Evolutionary conservation across 345 rosid genomes (phyloP), one percentile per base, ranked within the genome.

Genomic region (Hirschfeldia incana): DNA sequence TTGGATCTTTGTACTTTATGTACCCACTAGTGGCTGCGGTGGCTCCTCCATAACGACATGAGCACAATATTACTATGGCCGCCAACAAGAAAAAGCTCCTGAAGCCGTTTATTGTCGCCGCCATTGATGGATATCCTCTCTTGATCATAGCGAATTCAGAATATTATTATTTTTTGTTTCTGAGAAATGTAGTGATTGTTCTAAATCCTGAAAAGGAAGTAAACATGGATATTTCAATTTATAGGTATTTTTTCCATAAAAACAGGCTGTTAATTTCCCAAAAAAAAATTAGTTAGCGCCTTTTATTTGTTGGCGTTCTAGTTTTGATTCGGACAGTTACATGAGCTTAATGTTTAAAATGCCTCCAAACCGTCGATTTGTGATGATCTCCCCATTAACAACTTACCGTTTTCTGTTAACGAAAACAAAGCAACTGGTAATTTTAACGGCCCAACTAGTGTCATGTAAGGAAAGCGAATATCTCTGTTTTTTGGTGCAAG

Each of bases 1-100:
- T 81, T 16, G 89, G 86, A 72, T 86, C 87, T 74, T 83, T 86
- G 57, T 84, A 86, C 34, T 83, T 85, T 16, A 85, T 53, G 61
- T 83, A 72, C 7, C 42, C 76, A n/a, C 77, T 61, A 70, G 61
- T 7, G 21, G 76, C 72, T 27, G 65, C 70, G 60, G 65, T 59
- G 59, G 76, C 79, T 2, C 4, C 76, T 70, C 76, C 83, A 75
- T 64, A 75, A 80, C 37, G 67, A 4, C 73, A 2, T 8, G 15
- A 39, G 27, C 63, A 80, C 76, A 75, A 53, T 65, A 80, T 39
- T 67, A 75, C 76, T 17, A 75, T 64, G 4, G 72, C 72, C 32
- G 44, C 33, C 63, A 59, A 57, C 64, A 80, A 21, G 67, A 65
- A 4, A 1, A 79, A 1, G 2, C 60, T 79, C 34, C 29, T 68